Evolutionary conservation across 257 asterid genomes (phyloP), one percentile per base, ranked within the genome.

Genomic region (Gynochthodes officinalis): DNA sequence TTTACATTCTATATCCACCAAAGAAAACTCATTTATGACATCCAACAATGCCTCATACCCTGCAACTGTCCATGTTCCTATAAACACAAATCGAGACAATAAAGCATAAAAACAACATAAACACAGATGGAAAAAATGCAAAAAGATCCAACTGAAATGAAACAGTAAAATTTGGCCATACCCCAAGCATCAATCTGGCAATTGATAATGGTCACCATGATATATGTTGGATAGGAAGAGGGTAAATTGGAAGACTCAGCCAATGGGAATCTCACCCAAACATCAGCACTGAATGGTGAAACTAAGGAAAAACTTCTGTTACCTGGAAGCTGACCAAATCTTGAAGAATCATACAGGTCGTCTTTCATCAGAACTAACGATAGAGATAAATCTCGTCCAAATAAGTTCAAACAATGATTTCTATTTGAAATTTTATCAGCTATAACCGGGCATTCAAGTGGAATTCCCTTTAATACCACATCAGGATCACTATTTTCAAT

Each of bases 261-360:
- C 53, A 40, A 53, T 60, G 99, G 97, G 50, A 91, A 82, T 81
- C 90, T 87, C 85, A 91, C 83, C 97, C 97, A 94, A 49, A 86
- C 81, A 86, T 94, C 97, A 67, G 89, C 90, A 81, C 81, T 86
- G 43, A 94, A 77, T 15, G 85, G 86, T 7, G 86, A 72, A 80
- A 94, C 77, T 79, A 94, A 84, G 76, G 80, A 50, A 44, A 78
- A 68, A 69, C 70, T 80, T 71, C 55, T 74, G 73, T 77, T 76
- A 71, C 69, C 78, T 49, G 77, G 30, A 64, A 30, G 61, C 66
- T 69, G 67, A 77, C 46, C 28, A n/a, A 73, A 55, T 63, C 73
- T 82, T 52, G 76, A 79, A 71, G 85, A 79, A 73, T 73, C 70
- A 75, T 71, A 73, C 61, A 28, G 71, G 76, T 74, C 87, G 63